Conservation (phyloP, 2,329 filamentous ascomycete genomes). For the Cladosporium sp. region DNA sequence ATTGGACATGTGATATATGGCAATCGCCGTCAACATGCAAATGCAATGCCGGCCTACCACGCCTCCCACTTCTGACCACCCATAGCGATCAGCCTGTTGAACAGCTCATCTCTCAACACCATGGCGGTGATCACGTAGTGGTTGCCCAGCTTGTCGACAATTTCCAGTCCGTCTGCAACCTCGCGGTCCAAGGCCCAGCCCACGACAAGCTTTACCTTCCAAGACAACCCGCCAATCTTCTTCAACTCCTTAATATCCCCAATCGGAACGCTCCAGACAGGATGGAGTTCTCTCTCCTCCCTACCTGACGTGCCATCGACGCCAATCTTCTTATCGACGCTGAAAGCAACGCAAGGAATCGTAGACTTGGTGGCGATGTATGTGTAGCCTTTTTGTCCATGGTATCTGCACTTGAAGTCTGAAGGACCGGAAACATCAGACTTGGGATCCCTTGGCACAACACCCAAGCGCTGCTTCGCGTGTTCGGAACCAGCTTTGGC, state of each 20-base stretch:
- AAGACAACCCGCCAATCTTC: slow-evolving; percentile 78
- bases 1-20: no score
- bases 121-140: slow-evolving; percentile 69
- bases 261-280: slow-evolving; percentile 69
- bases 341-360: slow-evolving; percentile 68
- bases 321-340: slow-evolving; percentile 50
- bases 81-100: slow-evolving; percentile 75
- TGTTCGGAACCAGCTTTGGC: slow-evolving; percentile 62
- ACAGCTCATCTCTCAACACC: slow-evolving; percentile 71
- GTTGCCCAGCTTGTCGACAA: slow-evolving; percentile 59
- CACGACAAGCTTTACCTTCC: slow-evolving; percentile 81
- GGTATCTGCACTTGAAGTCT: slow-evolving; percentile 71
- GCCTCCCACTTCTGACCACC: slow-evolving; percentile 82
- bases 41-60: slow-evolving; percentile 50
- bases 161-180: slow-evolving; percentile 72
- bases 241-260: slow-evolving; percentile 71
- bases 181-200: slow-evolving; percentile 70
- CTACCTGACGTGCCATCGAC: slow-evolving; percentile 39
- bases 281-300: slow-evolving; percentile 55
- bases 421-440: slow-evolving; percentile 60
- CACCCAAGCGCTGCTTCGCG: slow-evolving; percentile 71
- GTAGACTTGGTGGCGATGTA: slow-evolving; percentile 69
- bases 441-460: slow-evolving; percentile 56
- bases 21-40: neutral
- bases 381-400: slow-evolving; percentile 70